A percentile compares a stretch with the other conserved stretches of the same genome.
Evolutionary conservation across 208 protist species (phyloP).

Genomic region (Blastocrithidia nonstop): DNA sequence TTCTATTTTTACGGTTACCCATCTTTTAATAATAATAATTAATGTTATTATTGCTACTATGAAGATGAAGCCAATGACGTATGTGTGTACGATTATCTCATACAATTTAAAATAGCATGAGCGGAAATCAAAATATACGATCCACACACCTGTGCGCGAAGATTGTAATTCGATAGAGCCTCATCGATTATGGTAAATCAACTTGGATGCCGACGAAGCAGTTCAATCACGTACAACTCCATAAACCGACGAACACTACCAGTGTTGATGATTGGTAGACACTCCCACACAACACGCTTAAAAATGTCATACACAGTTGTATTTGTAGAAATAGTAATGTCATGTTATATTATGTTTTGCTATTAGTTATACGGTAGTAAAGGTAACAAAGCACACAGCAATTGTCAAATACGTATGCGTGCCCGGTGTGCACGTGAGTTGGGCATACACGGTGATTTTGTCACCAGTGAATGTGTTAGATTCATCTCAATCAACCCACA

Average conservation of each 20-base stretch:
- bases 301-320: conserved; percentile 18
- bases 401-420: conserved; percentile 79
- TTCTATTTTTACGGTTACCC: not conserved
- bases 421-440: conserved; percentile 76
- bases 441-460: conserved; percentile 76
- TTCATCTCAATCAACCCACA: conserved; percentile 59
- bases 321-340: conserved; percentile 3
- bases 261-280: conserved; percentile 68
- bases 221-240: conserved; percentile 65
- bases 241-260: conserved; percentile 80
- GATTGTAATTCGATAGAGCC: conserved; percentile 29
- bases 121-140: conserved; percentile 58
- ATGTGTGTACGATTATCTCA: conserved; percentile 3
- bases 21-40: not conserved
- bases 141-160: conserved; percentile 72
- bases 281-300: conserved; percentile 18
- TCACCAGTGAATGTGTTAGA: conserved; percentile 23
- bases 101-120: conserved; percentile 44
- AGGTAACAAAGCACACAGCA: conserved; percentile 56
- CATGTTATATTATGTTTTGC: too few relatives aligned
- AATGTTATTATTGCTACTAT: not conserved
- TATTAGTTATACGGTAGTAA: too few relatives aligned
- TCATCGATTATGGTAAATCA: conserved; percentile 36
- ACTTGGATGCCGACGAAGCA: conserved; percentile 32
- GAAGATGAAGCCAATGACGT: not conserved